Percentiles rank a stretch among this genome's conserved stretches.
phyloP scores from a whole-genome alignment of 2,329 filamentous ascomycete genomes.

The Cryphonectria parasitica region DNA sequence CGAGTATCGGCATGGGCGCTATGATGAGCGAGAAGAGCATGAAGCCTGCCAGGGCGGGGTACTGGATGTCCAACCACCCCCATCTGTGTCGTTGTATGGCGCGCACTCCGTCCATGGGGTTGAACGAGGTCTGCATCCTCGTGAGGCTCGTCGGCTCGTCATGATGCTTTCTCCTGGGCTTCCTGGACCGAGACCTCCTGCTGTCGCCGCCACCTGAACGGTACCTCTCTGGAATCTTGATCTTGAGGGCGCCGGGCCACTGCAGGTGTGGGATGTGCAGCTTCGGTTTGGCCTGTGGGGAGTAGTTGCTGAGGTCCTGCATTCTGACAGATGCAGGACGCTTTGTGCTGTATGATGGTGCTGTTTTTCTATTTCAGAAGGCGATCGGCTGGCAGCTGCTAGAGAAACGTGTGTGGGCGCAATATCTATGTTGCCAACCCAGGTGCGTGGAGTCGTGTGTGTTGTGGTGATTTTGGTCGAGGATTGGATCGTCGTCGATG shows the following conservation, averaged over 20 bases:
- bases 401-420: neutral
- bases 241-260: conserved; percentile 35
- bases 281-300: conserved; percentile 36
- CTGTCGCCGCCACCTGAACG: conserved; percentile 35
- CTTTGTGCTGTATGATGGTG: neutral
- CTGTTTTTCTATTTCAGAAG: neutral
- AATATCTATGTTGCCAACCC: neutral
- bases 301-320: conserved; percentile 35
- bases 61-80: conserved; percentile 84
- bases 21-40: conserved; percentile 83
- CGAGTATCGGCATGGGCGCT: conserved; percentile 77
- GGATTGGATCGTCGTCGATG: conserved; percentile 1
- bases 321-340: conserved; percentile 29
- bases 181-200: conserved; percentile 34
- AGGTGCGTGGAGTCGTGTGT: neutral
- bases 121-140: conserved; percentile 79
- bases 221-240: conserved; percentile 40
- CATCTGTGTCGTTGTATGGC: conserved; percentile 78
- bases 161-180: conserved; percentile 30
- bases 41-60: conserved; percentile 73
- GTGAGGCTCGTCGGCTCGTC: conserved; percentile 61
- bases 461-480: neutral
- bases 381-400: no score
- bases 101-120: conserved; percentile 75
- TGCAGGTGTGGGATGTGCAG: conserved; percentile 35